Evolutionary conservation across 2,329 filamentous ascomycete genomes (phyloP).

Genomic region (Moelleriella libera): DNA sequence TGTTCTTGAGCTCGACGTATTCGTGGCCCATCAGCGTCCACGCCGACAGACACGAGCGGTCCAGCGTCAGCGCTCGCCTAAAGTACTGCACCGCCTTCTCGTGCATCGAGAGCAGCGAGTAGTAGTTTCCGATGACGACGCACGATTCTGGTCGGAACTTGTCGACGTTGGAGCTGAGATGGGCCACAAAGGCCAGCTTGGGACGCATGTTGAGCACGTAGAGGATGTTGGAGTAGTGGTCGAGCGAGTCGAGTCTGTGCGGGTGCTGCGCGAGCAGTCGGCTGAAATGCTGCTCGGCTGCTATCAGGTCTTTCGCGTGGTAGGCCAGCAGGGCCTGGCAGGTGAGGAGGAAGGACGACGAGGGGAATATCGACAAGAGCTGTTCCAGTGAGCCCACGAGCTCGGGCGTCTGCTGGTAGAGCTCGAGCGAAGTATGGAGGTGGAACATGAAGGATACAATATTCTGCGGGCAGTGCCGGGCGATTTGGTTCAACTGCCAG

Average conservation of each 20-base stretch:
- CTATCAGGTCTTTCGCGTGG: slow-evolving; percentile 70
- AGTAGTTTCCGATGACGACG: slow-evolving; percentile 95
- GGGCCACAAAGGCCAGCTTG: slow-evolving; percentile 83
- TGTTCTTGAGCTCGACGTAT: slow-evolving; percentile 97
- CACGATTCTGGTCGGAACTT: slow-evolving; percentile 96
- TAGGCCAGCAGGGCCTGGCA: slow-evolving; percentile 81
- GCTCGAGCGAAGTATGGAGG: slow-evolving; percentile 76
- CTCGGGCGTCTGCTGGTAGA: slow-evolving; percentile 71
- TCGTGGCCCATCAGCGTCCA: slow-evolving; percentile 99
- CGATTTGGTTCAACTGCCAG: slow-evolving; percentile 53
- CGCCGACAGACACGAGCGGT: slow-evolving; percentile 80
- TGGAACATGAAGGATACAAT: slow-evolving; percentile 93
- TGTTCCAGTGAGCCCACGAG: slow-evolving; percentile 64
- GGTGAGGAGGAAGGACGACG: slow-evolving; percentile 77
- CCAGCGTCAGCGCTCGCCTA: slow-evolving; percentile 76
- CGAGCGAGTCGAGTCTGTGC: slow-evolving; percentile 71
- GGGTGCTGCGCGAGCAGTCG: slow-evolving; percentile 65
- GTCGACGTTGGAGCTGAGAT: slow-evolving; percentile 80
- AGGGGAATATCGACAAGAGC: slow-evolving; percentile 72
- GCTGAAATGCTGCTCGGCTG: slow-evolving; percentile 55
- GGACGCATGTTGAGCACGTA: slow-evolving; percentile 83
- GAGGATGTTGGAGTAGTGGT: slow-evolving; percentile 94
- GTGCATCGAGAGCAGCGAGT: slow-evolving; percentile 83
- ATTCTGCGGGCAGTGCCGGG: slow-evolving; percentile 66
- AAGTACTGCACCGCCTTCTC: slow-evolving; percentile 99